Conservation (phyloP, 192 early-diverging fungal genomes). For the Chytriomyces sp. region DNA sequence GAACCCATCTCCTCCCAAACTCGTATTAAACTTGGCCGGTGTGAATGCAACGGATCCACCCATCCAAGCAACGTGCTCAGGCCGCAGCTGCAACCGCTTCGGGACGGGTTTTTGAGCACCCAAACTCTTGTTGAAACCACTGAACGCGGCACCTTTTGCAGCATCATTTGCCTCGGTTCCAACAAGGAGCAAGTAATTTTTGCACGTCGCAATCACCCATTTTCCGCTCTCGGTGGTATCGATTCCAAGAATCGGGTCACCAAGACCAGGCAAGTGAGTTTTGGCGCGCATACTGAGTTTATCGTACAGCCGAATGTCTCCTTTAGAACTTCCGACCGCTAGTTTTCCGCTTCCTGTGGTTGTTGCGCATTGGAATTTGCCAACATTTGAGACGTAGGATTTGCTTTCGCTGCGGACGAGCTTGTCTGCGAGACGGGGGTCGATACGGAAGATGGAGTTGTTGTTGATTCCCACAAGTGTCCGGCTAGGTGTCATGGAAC, state of each 20-base stretch:
- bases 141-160: constrained; percentile 11
- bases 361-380: constrained; percentile 71
- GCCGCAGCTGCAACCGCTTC: constrained; percentile 77
- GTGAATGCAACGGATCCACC: constrained; percentile 74
- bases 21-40: constrained; percentile 84
- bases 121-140: constrained; percentile 69
- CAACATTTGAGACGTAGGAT: constrained; percentile 66
- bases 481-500: constrained; percentile 73
- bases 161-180: constrained; percentile 62
- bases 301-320: constrained; percentile 87
- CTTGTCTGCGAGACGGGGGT: constrained; percentile 81
- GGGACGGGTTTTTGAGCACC: constrained; percentile 71
- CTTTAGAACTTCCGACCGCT: constrained; percentile 81
- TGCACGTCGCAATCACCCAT: constrained; percentile 88
- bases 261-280: constrained; percentile 81
- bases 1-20: constrained; percentile 22
- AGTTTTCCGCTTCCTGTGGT: constrained; percentile 83
- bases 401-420: constrained; percentile 73
- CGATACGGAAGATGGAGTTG: constrained; percentile 85
- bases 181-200: constrained; percentile 81
- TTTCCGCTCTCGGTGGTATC: constrained; percentile 87
- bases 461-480: constrained; percentile 83
- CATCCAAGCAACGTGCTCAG: constrained; percentile 88
- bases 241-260: constrained; percentile 87
- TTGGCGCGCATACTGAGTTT: constrained; percentile 81